These are phyloP conservation scores for Globisporangium spinosum DNA, from an alignment of 352 stramenopile species.

Conservation along the genomic window DNA sequence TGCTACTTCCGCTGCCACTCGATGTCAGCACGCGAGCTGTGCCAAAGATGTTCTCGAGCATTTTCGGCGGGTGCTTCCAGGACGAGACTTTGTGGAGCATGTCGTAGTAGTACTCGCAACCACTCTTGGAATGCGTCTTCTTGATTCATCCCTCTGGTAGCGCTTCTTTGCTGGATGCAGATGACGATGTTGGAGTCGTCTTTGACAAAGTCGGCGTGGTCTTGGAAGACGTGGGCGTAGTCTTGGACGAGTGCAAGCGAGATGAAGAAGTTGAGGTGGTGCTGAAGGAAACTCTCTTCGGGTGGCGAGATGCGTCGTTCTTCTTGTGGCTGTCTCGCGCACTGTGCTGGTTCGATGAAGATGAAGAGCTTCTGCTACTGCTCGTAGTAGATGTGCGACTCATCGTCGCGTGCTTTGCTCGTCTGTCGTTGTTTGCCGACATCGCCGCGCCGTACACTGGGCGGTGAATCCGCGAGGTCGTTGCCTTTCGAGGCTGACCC, in stretches of 20 bases:
- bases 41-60: conserved; percentile 59
- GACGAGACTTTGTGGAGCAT: conserved; percentile 66
- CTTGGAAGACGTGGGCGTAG: conserved; percentile 3
- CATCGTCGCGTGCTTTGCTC: conserved; percentile 18
- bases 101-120: conserved; percentile 74
- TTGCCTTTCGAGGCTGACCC: conserved; percentile 36
- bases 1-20: conserved; percentile 4
- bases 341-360: conserved; percentile 24
- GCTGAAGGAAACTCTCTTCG: conserved; percentile 23
- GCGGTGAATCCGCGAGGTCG: conserved; percentile 32
- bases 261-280: not conserved
- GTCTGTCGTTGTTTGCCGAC: conserved; percentile 30
- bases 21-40: conserved; percentile 17
- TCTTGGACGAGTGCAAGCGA: conserved; percentile 7
- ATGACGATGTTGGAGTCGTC: conserved; percentile 16
- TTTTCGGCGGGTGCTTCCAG: conserved; percentile 64
- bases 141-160: conserved; percentile 69
- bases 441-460: conserved; percentile 34
- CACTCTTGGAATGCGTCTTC: conserved; percentile 67
- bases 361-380: conserved; percentile 14
- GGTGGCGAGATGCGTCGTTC: conserved; percentile 27
- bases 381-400: conserved; percentile 12
- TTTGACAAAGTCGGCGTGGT: conserved; percentile 13
- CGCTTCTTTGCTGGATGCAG: conserved; percentile 38
- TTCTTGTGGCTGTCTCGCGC: conserved; percentile 31